Conservation (phyloP, 768 basidiomycete species). For the Tulasnella sp. region DNA sequence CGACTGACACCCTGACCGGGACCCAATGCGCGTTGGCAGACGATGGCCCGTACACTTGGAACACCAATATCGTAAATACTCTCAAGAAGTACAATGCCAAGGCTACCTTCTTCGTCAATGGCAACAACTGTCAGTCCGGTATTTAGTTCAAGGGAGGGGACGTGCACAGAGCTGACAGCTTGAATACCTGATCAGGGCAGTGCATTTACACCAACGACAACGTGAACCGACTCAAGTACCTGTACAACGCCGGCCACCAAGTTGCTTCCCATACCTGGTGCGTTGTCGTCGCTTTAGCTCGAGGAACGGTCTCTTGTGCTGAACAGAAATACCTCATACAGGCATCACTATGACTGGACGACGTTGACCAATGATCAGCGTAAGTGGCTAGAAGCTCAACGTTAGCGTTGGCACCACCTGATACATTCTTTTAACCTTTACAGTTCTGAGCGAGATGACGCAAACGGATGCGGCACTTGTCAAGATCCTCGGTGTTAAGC, state of each 20-base stretch:
- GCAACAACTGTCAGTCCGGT: neutral
- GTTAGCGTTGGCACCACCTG: neutral
- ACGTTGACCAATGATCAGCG: neutral
- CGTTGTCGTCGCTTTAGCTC: neutral
- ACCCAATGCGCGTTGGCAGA: neutral
- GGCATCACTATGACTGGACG: neutral
- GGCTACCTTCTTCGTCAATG: conserved; percentile 1
- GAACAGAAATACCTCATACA: neutral
- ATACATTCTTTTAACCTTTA: neutral
- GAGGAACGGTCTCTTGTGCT: neutral
- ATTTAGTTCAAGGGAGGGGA: too few species aligned
- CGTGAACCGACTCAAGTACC: neutral
- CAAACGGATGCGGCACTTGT: neutral
- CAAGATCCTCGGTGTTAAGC: neutral
- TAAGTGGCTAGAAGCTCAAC: neutral
- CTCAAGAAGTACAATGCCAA: neutral
- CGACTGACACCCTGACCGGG: neutral
- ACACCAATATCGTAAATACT: neutral
- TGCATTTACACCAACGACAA: neutral
- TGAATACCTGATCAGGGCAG: neutral
- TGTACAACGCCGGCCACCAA: neutral
- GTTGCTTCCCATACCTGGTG: neutral
- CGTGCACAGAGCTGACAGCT: neutral
- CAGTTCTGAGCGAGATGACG: neutral
- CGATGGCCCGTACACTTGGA: neutral